Conservation (phyloP, 345 rosid genomes). For the Salix purpurea region DNA sequence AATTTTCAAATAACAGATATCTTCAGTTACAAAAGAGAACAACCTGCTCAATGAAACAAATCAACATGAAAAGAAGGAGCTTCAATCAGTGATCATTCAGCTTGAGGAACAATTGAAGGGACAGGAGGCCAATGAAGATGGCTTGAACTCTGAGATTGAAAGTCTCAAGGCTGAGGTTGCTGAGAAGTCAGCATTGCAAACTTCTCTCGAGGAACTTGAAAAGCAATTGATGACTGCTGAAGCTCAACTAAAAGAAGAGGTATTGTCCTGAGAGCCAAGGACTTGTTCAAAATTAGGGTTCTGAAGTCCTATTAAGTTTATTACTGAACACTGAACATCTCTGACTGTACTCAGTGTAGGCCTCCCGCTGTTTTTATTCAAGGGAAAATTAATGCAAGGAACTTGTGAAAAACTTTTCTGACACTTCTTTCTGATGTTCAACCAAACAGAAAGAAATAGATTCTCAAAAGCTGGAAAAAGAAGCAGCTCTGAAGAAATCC, state of each 20-base stretch:
- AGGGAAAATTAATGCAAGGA: background rate
- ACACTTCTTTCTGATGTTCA: background rate
- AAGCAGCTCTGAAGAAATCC: conserved; percentile 54
- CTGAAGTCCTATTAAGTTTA: background rate
- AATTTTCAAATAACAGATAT: conserved; percentile 43
- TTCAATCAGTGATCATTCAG: conserved; percentile 53
- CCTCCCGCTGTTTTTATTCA: background rate
- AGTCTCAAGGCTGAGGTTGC: conserved; percentile 42
- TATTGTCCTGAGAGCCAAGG: conserved; percentile 12
- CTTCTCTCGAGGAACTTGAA: conserved; percentile 58
- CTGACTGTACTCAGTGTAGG: conserved; percentile 31
- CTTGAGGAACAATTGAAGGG: conserved; percentile 56
- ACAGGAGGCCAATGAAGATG: conserved; percentile 41
- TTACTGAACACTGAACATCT: background rate
- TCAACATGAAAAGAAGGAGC: conserved; percentile 60
- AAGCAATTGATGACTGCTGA: conserved; percentile 40
- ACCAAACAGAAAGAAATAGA: conserved; percentile 47
- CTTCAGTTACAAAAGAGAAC: conserved; percentile 66
- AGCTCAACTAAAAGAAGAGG: conserved; percentile 50
- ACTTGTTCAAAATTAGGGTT: background rate
- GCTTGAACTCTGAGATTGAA: conserved; percentile 42
- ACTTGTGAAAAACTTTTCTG: background rate
- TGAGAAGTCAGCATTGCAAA: conserved; percentile 49
- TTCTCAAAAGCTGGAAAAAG: conserved; percentile 46
- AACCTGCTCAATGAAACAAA: conserved; percentile 58